A percentile compares a stretch with the other conserved stretches of the same genome.
These are phyloP conservation scores for Globisporangium camurandrum DNA, from an alignment of 352 stramenopile species.

Conservation along the genomic window DNA sequence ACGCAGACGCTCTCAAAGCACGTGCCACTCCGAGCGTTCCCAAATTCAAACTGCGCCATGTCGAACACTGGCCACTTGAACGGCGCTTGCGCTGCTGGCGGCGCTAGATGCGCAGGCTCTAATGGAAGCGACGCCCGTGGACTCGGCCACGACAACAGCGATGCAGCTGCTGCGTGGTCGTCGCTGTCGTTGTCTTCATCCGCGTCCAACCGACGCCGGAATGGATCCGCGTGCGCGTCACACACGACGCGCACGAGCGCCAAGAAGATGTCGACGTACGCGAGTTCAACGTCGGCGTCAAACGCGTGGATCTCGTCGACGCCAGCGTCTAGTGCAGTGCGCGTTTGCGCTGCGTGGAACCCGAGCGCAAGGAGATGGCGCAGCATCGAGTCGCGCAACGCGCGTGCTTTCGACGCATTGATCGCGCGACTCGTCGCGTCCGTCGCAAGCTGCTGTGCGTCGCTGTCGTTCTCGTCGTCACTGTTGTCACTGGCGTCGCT, in stretches of 20 bases:
- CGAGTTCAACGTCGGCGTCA: constrained; percentile 61
- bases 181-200: neutral
- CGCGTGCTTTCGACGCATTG: constrained; percentile 56
- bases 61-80: constrained; percentile 87
- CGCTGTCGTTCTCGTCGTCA: neutral
- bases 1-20: constrained; percentile 83
- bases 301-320: constrained; percentile 57
- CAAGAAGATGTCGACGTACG: constrained; percentile 80
- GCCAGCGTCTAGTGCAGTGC: constrained; percentile 44
- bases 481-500: neutral
- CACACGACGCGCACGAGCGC: constrained; percentile 66
- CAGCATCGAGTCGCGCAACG: constrained; percentile 49
- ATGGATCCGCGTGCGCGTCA: constrained; percentile 52
- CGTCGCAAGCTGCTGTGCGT: neutral
- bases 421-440: constrained; percentile 43
- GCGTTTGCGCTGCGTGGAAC: constrained; percentile 37
- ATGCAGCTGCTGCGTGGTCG: neutral
- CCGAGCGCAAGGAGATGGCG: constrained; percentile 34
- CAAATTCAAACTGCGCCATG: constrained; percentile 86
- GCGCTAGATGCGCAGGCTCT: too few relatives aligned
- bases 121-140: constrained; percentile 14
- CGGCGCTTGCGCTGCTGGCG: constrained; percentile 13
- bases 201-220: neutral
- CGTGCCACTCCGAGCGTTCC: constrained; percentile 61
- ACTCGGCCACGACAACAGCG: neutral